phyloP scores from a whole-genome alignment of 2,329 filamentous ascomycete genomes.

The Trichophyton equinum region DNA sequence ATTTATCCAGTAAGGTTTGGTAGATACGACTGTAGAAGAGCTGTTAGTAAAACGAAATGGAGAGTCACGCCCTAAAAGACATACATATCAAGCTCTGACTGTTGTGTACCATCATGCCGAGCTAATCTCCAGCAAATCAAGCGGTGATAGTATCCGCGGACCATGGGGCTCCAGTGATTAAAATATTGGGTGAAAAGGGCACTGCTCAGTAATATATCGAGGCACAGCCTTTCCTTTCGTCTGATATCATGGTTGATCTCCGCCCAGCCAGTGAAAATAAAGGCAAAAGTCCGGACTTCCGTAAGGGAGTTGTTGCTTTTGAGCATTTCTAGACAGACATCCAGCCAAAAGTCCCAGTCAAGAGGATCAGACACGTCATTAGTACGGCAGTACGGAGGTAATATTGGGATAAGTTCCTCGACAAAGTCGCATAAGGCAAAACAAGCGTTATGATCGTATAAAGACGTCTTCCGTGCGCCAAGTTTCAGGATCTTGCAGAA shows the following conservation, averaged over 20 bases:
- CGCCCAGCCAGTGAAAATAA: conserved; percentile 71
- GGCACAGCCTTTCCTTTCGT: conserved; percentile 57
- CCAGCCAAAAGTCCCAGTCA: conserved; percentile 76
- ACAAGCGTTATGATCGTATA: conserved; percentile 71
- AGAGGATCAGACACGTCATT: conserved; percentile 40
- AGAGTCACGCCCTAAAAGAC: conserved; percentile 22
- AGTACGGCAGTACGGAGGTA: conserved; percentile 47
- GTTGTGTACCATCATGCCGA: conserved; percentile 55
- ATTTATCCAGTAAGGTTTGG: conserved; percentile 50
- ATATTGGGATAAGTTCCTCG: conserved; percentile 62
- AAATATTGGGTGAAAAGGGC: conserved; percentile 70
- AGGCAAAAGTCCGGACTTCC: conserved; percentile 70
- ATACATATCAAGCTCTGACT: conserved; percentile 53
- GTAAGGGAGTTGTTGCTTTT: conserved; percentile 80
- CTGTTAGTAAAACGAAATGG: conserved; percentile 14
- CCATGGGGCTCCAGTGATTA: conserved; percentile 93
- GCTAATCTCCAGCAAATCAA: conserved; percentile 81
- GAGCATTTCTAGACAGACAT: conserved; percentile 66
- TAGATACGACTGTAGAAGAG: conserved; percentile 52
- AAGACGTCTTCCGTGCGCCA: conserved; percentile 60
- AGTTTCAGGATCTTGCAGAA: conserved; percentile 64
- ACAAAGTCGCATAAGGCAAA: conserved; percentile 86
- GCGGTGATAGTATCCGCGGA: conserved; percentile 83
- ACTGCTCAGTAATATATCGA: conserved; percentile 62
- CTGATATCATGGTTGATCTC: conserved; percentile 52